Evolutionary conservation across 2,329 filamentous ascomycete species (phyloP).

Genomic region (Xylariaceae sp.): DNA sequence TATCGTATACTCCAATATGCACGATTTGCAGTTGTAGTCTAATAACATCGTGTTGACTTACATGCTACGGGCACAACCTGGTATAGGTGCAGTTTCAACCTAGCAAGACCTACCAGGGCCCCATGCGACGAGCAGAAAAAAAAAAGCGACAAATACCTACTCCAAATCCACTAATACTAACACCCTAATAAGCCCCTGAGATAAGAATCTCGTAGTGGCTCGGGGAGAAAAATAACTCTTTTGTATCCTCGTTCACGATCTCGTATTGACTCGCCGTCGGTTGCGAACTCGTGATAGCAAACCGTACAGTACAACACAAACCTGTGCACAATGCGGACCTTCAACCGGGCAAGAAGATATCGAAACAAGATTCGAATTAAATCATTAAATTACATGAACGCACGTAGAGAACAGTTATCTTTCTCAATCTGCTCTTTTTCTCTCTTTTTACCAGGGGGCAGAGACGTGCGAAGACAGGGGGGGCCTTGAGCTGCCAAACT

Average conservation of each 20-base stretch:
- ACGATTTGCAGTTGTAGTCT: not conserved
- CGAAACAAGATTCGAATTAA: too few relatives aligned
- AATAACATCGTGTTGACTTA: not conserved
- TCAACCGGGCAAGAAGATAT: too few relatives aligned
- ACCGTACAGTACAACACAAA: too few relatives aligned
- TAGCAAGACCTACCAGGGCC: not conserved
- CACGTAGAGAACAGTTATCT: too few relatives aligned
- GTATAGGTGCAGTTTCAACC: not conserved
- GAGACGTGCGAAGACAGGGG: not conserved
- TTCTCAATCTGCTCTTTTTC: not conserved
- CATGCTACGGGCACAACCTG: not conserved
- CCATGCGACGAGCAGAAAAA: not conserved
- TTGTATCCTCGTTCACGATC: not conserved
- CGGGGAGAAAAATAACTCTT: not conserved
- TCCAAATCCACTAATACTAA: not conserved
- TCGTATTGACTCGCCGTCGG: not conserved
- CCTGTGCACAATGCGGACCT: too few relatives aligned
- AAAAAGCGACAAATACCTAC: not conserved
- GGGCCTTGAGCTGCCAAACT: conserved; percentile 27
- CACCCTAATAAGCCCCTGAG: not conserved
- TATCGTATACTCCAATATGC: not conserved
- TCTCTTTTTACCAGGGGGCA: not conserved
- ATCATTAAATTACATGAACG: too few relatives aligned
- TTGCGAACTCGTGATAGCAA: not conserved
- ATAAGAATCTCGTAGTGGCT: not conserved